Conservation (phyloP, 1,284 basidiomycete genomes). For the Polyporus tsugae region DNA sequence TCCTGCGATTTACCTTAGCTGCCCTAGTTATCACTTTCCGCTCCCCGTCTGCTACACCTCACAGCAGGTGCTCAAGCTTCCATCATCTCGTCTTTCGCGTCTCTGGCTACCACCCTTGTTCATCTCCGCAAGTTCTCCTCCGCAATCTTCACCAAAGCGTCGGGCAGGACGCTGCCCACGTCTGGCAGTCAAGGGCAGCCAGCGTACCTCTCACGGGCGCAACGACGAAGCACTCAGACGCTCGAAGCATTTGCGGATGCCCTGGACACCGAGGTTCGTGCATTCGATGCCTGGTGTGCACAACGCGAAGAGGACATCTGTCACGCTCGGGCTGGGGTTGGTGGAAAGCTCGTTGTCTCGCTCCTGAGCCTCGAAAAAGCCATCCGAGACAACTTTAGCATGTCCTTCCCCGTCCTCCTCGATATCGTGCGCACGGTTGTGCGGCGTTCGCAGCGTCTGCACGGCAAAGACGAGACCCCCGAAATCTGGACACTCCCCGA, state of each 20-base stretch:
- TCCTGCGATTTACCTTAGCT: constrained; percentile 3
- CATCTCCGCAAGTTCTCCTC: constrained; percentile 68
- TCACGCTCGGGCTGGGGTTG: constrained; percentile 55
- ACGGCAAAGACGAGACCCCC: constrained; percentile 36
- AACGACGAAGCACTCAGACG: constrained; percentile 57
- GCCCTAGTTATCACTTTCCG: constrained; percentile 52
- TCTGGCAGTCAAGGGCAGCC: constrained; percentile 20
- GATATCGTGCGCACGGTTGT: constrained; percentile 46
- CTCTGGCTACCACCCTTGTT: constrained; percentile 63
- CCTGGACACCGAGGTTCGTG: constrained; percentile 63
- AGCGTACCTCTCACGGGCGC: constrained; percentile 26
- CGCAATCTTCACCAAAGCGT: constrained; percentile 48
- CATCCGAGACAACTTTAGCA: constrained; percentile 63
- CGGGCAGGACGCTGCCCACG: constrained; percentile 23
- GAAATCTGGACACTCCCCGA: constrained; percentile 53
- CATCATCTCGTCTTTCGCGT: constrained; percentile 64
- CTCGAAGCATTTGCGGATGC: constrained; percentile 86
- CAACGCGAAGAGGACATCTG: constrained; percentile 71
- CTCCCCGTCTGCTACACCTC: constrained; percentile 70
- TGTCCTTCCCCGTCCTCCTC: constrained; percentile 63
- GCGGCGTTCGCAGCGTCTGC: constrained; percentile 39
- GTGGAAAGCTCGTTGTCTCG: constrained; percentile 62
- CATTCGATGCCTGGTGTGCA: constrained; percentile 77
- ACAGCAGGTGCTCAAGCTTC: constrained; percentile 69
- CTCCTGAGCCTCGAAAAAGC: constrained; percentile 71